Conservation (phyloP, 192 early-diverging fungal genomes). For the Coemansia umbellata region DNA sequence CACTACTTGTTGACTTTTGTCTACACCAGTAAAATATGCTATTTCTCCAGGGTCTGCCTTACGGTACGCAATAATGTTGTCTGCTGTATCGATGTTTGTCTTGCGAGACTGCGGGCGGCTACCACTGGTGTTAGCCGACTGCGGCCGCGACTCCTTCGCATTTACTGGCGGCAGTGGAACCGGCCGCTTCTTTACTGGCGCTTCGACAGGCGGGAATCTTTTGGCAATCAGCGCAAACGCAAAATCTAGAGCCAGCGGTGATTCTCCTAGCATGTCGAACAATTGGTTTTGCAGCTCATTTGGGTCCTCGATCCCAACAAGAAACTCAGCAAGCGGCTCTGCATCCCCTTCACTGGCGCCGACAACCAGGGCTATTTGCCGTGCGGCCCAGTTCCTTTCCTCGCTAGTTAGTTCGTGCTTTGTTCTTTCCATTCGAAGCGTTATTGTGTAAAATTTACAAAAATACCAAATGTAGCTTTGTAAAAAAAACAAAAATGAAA, state of each 20-base stretch:
- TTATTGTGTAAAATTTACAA: background rate
- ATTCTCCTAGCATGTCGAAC: slow-evolving; percentile 49
- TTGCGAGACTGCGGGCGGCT: background rate
- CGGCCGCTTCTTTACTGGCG: no score
- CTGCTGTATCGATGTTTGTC: background rate
- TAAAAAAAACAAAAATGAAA: background rate
- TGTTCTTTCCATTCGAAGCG: background rate
- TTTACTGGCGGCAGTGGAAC: slow-evolving; percentile 1
- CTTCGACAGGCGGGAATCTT: slow-evolving; percentile 23
- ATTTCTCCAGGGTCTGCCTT: background rate
- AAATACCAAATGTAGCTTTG: background rate
- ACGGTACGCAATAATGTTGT: background rate
- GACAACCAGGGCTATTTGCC: slow-evolving; percentile 39
- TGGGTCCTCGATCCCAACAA: slow-evolving; percentile 17
- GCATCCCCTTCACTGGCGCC: slow-evolving; percentile 32
- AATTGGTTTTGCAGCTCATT: slow-evolving; percentile 40
- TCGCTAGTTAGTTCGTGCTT: slow-evolving; percentile 9
- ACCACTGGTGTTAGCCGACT: background rate
- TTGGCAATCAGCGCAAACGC: slow-evolving; percentile 29
- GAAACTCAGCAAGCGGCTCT: slow-evolving; percentile 35
- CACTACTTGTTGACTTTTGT: background rate
- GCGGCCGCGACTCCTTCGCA: background rate
- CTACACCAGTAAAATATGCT: background rate
- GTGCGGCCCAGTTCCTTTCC: slow-evolving; percentile 33
- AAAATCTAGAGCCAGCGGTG: slow-evolving; percentile 42